phyloP scores from a whole-genome alignment of 495 filamentous ascomycete species.

The Tuber umbilicatum region DNA sequence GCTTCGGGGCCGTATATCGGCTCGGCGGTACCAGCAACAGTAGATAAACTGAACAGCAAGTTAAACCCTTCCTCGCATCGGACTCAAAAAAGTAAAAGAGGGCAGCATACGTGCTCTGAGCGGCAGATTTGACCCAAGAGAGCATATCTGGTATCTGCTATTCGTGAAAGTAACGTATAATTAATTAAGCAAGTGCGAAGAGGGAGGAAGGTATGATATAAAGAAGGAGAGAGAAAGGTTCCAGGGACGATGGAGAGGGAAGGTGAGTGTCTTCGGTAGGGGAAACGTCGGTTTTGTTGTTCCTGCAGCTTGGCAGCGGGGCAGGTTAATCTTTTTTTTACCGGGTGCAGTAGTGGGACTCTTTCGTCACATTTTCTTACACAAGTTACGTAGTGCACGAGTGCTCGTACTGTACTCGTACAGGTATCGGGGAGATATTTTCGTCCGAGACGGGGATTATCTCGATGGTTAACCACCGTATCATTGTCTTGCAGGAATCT shows the following conservation, averaged over 20 bases:
- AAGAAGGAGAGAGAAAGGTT: neutral
- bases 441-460: too few relatives aligned
- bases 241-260: neutral
- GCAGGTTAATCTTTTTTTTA: neutral
- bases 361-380: neutral
- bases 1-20: slow-evolving; percentile 90
- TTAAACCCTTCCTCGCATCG: neutral
- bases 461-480: too few relatives aligned
- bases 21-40: slow-evolving; percentile 90
- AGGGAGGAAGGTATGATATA: neutral
- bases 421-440: too few relatives aligned
- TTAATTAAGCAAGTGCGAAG: neutral
- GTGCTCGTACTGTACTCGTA: too few relatives aligned
- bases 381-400: neutral
- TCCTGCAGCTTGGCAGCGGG: slow-evolving; percentile 1
- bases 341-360: neutral
- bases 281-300: neutral
- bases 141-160: slow-evolving; percentile 21
- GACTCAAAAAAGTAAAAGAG: neutral
- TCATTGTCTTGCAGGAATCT: too few relatives aligned
- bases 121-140: slow-evolving; percentile 29
- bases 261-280: neutral
- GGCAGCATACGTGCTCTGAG: slow-evolving; percentile 34
- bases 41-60: slow-evolving; percentile 60
- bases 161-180: neutral